Conservation (phyloP, 306 rosid species). For the Astragalus membranaceus region DNA sequence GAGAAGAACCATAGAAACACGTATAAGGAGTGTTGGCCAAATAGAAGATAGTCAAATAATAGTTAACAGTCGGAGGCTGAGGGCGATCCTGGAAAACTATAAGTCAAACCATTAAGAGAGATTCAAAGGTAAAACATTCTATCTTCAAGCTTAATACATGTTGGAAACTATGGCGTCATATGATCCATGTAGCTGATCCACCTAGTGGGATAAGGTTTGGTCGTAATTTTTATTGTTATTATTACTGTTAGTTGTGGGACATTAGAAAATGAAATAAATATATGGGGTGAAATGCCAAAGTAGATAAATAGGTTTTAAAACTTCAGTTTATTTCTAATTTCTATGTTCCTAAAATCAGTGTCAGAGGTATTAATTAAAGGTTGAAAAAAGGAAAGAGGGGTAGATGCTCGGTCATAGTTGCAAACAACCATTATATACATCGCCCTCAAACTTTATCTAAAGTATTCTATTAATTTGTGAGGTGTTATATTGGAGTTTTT, state of each 20-base stretch:
- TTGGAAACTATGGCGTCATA: neutral
- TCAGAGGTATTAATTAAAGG: neutral
- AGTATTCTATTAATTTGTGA: neutral
- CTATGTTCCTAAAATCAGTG: neutral
- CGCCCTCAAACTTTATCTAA: neutral
- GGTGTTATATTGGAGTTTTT: neutral
- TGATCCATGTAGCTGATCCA: neutral
- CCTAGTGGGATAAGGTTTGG: neutral
- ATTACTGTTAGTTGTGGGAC: neutral
- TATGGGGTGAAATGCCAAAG: neutral
- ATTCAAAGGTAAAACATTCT: neutral
- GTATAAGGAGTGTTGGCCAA: neutral
- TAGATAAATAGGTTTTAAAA: neutral
- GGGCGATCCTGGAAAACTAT: neutral
- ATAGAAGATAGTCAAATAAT: neutral
- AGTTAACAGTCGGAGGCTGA: neutral
- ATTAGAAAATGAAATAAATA: neutral
- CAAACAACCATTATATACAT: neutral
- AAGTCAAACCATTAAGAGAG: neutral
- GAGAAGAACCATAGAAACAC: neutral
- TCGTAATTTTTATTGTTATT: neutral
- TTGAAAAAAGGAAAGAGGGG: neutral
- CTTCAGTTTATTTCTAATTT: neutral
- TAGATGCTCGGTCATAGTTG: neutral
- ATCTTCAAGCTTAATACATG: neutral